phyloP scores from a whole-genome alignment of 345 rosid genomes.

The Acer negundo region DNA sequence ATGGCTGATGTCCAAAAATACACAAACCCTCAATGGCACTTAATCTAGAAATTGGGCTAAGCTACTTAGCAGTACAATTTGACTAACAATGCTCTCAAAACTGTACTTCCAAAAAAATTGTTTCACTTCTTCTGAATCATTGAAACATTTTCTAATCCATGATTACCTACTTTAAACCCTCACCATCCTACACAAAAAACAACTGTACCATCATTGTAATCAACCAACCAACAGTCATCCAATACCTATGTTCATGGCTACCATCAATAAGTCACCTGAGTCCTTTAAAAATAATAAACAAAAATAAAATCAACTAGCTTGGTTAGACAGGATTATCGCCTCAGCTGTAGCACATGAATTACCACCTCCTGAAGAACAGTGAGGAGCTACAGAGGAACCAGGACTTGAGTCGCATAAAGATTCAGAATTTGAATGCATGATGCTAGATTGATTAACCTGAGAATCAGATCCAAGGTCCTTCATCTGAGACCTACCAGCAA shows the following conservation, averaged over 20 bases:
- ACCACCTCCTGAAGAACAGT: constrained; percentile 29
- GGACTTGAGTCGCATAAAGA: constrained; percentile 20
- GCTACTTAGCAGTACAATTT: background rate
- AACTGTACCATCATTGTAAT: background rate
- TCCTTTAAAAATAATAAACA: background rate
- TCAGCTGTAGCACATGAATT: constrained; percentile 28
- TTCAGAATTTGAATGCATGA: constrained; percentile 17
- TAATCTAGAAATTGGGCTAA: background rate
- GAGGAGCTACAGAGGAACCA: constrained; percentile 21
- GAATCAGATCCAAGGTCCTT: constrained; percentile 8
- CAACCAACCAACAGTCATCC: background rate
- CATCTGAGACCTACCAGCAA: background rate
- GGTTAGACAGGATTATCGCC: constrained; percentile 30
- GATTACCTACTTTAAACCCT: background rate
- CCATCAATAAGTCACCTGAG: constrained; percentile 1
- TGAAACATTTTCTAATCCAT: background rate
- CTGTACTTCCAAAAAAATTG: constrained; percentile 21
- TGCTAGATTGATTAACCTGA: background rate
- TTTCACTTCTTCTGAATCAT: background rate
- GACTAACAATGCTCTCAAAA: constrained; percentile 8
- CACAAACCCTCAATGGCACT: constrained; percentile 17
- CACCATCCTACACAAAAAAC: background rate
- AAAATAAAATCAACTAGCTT: constrained; percentile 27
- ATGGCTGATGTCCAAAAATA: constrained; percentile 12
- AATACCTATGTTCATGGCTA: background rate